These are phyloP conservation scores for Scutellospora calospora DNA, from an alignment of 371 early-diverging fungal species.

Conservation along the genomic window DNA sequence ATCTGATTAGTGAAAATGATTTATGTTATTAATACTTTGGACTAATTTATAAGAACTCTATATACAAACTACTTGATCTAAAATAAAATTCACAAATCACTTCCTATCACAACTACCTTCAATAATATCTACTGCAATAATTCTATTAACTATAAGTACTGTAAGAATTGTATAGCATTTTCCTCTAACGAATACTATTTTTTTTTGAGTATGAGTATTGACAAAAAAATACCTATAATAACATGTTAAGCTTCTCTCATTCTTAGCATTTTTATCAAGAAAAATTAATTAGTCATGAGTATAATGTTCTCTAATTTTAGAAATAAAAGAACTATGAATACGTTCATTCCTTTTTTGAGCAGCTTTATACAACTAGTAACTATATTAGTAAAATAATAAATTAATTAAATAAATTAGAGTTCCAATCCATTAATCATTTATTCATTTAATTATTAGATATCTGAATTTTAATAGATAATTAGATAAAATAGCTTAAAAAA, in stretches of 20 bases:
- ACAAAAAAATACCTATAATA: background rate
- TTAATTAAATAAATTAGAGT: no score
- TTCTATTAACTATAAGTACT: background rate
- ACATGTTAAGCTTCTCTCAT: background rate
- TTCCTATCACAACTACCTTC: background rate
- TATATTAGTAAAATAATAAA: background rate
- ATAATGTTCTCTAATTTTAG: constrained; percentile 6
- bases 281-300: background rate
- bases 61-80: constrained; percentile 6
- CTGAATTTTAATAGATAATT: no score
- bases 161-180: constrained; percentile 10
- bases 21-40: no score
- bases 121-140: constrained; percentile 16
- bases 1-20: no score
- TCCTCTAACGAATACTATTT: background rate
- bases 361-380: constrained; percentile 8
- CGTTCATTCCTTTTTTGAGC: background rate
- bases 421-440: no score
- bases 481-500: no score
- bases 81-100: background rate
- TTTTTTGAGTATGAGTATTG: background rate
- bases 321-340: background rate
- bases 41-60: no score
- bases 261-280: constrained; percentile 24
- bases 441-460: no score